These are phyloP conservation scores for Talaromyces sp. DNA, from an alignment of 2,329 filamentous ascomycete genomes.

Conservation along the genomic window DNA sequence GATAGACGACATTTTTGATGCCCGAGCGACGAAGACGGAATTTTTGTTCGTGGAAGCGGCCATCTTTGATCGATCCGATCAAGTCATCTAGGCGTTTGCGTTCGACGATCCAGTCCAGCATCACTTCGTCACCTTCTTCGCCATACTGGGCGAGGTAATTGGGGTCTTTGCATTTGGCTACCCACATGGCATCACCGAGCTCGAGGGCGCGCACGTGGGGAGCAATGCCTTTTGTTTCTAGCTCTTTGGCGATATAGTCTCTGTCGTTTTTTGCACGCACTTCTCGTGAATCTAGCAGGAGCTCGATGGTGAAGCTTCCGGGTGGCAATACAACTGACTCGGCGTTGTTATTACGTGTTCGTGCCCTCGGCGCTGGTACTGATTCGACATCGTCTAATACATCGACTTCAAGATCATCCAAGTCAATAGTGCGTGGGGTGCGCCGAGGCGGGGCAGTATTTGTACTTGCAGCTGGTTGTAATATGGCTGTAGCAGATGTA, in stretches of 20 bases:
- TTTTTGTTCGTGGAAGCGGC: slow-evolving; percentile 79
- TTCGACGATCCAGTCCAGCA: slow-evolving; percentile 77
- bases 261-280: slow-evolving; percentile 67
- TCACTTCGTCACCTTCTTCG: slow-evolving; percentile 58
- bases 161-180: slow-evolving; percentile 66
- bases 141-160: slow-evolving; percentile 53
- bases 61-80: slow-evolving; percentile 75
- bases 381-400: neutral
- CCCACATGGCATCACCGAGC: slow-evolving; percentile 73
- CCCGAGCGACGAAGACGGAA: slow-evolving; percentile 70
- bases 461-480: neutral
- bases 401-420: slow-evolving; percentile 10
- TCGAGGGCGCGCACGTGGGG: slow-evolving; percentile 66
- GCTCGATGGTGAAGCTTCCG: slow-evolving; percentile 65
- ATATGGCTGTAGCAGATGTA: neutral
- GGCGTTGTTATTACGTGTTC: neutral
- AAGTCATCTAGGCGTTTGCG: slow-evolving; percentile 76
- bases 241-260: slow-evolving; percentile 70
- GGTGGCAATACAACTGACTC: slow-evolving; percentile 53
- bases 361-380: neutral
- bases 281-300: slow-evolving; percentile 72
- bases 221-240: slow-evolving; percentile 61
- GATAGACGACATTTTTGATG: slow-evolving; percentile 71
- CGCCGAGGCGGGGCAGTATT: neutral
- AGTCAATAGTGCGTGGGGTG: slow-evolving; percentile 1